These are phyloP conservation scores for Dictyostelium purpureum DNA, from an alignment of 78 protist genomes.

Conservation along the genomic window DNA sequence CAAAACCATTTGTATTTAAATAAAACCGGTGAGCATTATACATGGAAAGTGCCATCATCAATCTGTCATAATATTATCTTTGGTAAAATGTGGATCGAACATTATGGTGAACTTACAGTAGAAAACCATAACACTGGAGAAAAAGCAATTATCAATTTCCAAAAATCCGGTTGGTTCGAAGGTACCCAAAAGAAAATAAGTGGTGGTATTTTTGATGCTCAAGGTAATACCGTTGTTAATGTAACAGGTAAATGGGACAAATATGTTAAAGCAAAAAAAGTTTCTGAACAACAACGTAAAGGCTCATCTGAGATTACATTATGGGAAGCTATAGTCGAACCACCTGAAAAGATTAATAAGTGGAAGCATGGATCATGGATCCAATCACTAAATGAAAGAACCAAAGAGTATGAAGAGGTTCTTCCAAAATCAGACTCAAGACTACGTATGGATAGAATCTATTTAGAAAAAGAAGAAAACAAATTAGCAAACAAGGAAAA, in stretches of 20 bases:
- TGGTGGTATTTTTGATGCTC: constrained; percentile 29
- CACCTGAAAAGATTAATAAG: constrained; percentile 13
- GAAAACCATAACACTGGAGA: constrained; percentile 40
- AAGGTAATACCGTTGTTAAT: constrained; percentile 4
- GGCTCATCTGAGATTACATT: neutral
- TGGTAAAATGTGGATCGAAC: constrained; percentile 85
- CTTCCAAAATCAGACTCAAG: constrained; percentile 82
- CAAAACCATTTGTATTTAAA: constrained; percentile 32
- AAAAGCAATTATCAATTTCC: constrained; percentile 51
- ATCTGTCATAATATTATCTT: constrained; percentile 71
- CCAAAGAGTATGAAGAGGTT: constrained; percentile 38
- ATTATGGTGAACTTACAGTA: constrained; percentile 68
- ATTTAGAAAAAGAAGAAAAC: constrained; percentile 39
- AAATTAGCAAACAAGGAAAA: constrained; percentile 67
- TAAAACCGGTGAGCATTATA: constrained; percentile 30
- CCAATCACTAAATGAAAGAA: constrained; percentile 68
- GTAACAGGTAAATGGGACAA: constrained; percentile 72
- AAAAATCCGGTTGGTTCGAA: constrained; percentile 76
- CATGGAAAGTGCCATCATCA: constrained; percentile 54
- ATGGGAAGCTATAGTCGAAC: constrained; percentile 49
- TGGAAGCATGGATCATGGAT: constrained; percentile 63
- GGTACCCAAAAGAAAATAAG: constrained; percentile 21
- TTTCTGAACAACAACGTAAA: neutral
- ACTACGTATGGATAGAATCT: constrained; percentile 64
- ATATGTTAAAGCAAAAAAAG: constrained; percentile 10